Base-by-base conservation (phyloP, 768 basidiomycete species). In the Xerocomus spinulosus region DNA sequence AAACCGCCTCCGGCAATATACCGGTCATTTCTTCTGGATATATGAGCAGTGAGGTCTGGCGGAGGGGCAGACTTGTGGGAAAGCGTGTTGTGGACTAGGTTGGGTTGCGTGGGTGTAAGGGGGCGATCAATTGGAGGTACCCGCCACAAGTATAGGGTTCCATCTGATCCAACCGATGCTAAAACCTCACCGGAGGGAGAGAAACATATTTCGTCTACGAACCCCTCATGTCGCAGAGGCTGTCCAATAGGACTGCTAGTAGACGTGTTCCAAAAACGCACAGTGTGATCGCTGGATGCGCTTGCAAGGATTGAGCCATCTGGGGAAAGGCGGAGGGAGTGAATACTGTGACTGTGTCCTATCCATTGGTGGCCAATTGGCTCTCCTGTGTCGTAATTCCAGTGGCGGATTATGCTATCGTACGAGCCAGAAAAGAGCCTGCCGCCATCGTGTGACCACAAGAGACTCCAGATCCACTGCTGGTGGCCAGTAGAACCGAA, bases 1-100 rank as follows among this genome's bases (percentile, higher is more conserved):
- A 58, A 58, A 4, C 48, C 34, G 17, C 57, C 57, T 15, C 51
- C 48, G 5, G 49, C 48, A 0, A 33, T 24, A 20, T 35, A 40
- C 15, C 33, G 51, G n/a, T 44, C 14, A 14, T 41, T 3, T 2
- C 17, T 10, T 45, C 20, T 49, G 32, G 23, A 1, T 15, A 57
- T 21, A 37, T 46, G 25, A 3, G 34, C 5, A 3, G 58, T 53
- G 18, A 59, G 54, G 25, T 59, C 42, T 12, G 15, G 40, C 3
- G 37, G 44, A 35, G 25, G 48, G 8, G 14, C 15, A 8, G 21
- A n/a, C 6, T 42, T 3, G 29, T 9, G 10, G 14, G 43, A 38
- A 18, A 32, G 13, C 9, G 23, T 17, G n/a, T 4, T 3, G 23
- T 17, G 9, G n/a, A n/a, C n/a, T n/a, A n/a, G n/a, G n/a, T n/a